Percentiles rank a stretch among this genome's conserved stretches.
phyloP scores from a whole-genome alignment of 768 basidiomycete genomes.

The Zangia roseola region DNA sequence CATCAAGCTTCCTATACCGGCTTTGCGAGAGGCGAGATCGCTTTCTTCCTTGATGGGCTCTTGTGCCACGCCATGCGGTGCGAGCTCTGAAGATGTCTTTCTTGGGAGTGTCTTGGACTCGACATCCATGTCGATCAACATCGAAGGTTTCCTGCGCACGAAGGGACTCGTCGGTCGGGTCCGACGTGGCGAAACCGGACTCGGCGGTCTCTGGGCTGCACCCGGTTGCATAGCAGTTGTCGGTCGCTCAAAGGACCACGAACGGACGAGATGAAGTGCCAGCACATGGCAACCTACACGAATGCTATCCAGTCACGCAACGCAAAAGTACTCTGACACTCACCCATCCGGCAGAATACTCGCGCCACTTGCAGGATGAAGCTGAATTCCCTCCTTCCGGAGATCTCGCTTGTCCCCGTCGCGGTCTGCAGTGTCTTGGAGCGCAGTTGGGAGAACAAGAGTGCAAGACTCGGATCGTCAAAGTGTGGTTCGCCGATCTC shows the following conservation, averaged over 20 bases:
- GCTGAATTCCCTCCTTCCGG: conserved; percentile 85
- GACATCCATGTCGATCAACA: conserved; percentile 89
- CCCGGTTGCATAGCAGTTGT: conserved; percentile 37
- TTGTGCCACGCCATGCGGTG: conserved; percentile 15
- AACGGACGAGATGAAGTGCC: conserved; percentile 85
- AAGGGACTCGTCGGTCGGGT: conserved; percentile 51
- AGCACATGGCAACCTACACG: conserved; percentile 82
- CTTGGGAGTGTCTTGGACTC: conserved; percentile 58
- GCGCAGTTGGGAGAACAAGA: conserved; percentile 87
- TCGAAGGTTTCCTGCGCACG: conserved; percentile 63
- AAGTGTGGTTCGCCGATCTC: conserved; percentile 85
- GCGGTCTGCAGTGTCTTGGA: conserved; percentile 91
- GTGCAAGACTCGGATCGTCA: conserved; percentile 90
- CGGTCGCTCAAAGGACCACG: conserved; percentile 90
- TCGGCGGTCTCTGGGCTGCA: conserved; percentile 32
- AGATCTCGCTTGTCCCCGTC: conserved; percentile 89
- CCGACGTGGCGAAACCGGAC: conserved; percentile 44
- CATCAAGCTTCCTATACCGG: conserved; percentile 79
- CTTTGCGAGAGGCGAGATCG: conserved; percentile 63
- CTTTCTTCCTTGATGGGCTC: conserved; percentile 47
- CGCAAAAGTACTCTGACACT: conserved; percentile 22
- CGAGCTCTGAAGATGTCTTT: conserved; percentile 45
- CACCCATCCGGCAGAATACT: conserved; percentile 94
- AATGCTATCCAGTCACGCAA: conserved; percentile 2
- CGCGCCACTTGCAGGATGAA: conserved; percentile 94